phyloP scores from a whole-genome alignment of 2,329 filamentous ascomycete genomes.

The Fusarium drepaniforme region DNA sequence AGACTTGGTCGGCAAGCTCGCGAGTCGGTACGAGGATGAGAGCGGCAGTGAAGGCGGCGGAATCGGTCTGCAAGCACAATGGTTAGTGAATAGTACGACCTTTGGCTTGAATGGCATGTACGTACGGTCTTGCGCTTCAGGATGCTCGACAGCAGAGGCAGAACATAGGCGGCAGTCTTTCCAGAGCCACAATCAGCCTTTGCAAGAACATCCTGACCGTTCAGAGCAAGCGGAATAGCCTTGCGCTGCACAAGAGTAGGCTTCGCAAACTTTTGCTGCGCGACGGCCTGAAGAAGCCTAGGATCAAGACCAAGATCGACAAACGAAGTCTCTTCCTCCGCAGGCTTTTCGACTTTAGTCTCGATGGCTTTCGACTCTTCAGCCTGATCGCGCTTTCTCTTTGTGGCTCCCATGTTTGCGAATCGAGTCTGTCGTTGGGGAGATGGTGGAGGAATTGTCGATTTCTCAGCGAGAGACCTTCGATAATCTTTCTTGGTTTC shows the following conservation, averaged over 20 bases:
- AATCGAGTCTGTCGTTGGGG: slow-evolving; percentile 1
- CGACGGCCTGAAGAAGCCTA: slow-evolving; percentile 86
- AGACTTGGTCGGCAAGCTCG: slow-evolving; percentile 93
- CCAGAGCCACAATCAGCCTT: slow-evolving; percentile 96
- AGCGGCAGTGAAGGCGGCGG: slow-evolving; percentile 71
- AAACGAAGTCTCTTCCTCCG: slow-evolving; percentile 68
- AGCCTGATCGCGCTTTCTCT: slow-evolving; percentile 71
- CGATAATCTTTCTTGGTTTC: slow-evolving; percentile 29
- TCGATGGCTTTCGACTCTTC: slow-evolving; percentile 58
- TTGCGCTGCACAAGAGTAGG: slow-evolving; percentile 91
- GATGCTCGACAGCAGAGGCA: slow-evolving; percentile 89
- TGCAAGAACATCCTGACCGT: slow-evolving; percentile 90
- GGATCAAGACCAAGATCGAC: slow-evolving; percentile 84
- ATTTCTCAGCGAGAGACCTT: slow-evolving; percentile 34
- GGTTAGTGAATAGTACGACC: slow-evolving; percentile 15
- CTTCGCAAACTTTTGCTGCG: slow-evolving; percentile 83
- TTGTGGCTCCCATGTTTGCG: slow-evolving; percentile 48
- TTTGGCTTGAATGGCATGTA: neutral
- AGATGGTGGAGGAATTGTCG: slow-evolving; percentile 31
- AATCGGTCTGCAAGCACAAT: slow-evolving; percentile 55
- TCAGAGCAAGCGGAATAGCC: slow-evolving; percentile 88
- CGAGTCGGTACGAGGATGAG: slow-evolving; percentile 94
- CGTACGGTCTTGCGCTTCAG: slow-evolving; percentile 80
- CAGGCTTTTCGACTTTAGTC: slow-evolving; percentile 42
- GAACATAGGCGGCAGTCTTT: slow-evolving; percentile 95